Evolutionary conservation across 208 protist genomes (phyloP).

Genomic region (Wallacemonas sp.): DNA sequence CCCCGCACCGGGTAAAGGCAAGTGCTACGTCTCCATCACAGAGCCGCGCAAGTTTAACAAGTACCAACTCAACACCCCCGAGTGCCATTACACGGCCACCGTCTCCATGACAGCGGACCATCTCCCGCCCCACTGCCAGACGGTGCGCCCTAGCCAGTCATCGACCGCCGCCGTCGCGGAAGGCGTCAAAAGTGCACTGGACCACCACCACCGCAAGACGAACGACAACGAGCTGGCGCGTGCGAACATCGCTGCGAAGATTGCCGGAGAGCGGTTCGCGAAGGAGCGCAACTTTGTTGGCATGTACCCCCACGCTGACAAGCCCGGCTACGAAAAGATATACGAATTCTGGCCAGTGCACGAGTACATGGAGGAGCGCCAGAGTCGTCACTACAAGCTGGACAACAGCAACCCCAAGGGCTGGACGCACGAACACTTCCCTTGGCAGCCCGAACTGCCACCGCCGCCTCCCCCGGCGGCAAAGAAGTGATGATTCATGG

Average conservation of each 20-base stretch:
- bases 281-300: slow-evolving; percentile 63
- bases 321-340: slow-evolving; percentile 22
- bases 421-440: slow-evolving; percentile 59
- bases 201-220: slow-evolving; percentile 32
- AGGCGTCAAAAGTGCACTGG: slow-evolving; percentile 33
- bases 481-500: slow-evolving; percentile 47
- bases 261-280: slow-evolving; percentile 37
- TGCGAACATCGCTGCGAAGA: slow-evolving; percentile 68
- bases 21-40: slow-evolving; percentile 51
- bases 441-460: slow-evolving; percentile 29
- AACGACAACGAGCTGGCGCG: slow-evolving; percentile 40
- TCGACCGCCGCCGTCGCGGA: slow-evolving; percentile 22
- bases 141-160: slow-evolving; percentile 23
- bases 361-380: slow-evolving; percentile 44
- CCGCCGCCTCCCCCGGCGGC: slow-evolving; percentile 11
- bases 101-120: slow-evolving; percentile 14
- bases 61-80: slow-evolving; percentile 41
- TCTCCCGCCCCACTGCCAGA: slow-evolving; percentile 20
- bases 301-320: slow-evolving; percentile 24
- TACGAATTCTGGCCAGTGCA: slow-evolving; percentile 9
- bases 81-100: slow-evolving; percentile 25
- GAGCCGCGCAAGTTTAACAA: slow-evolving; percentile 34
- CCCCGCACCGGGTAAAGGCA: slow-evolving; percentile 45
- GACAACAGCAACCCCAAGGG: slow-evolving; percentile 68
- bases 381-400: slow-evolving; percentile 36